Evolutionary conservation across 2,329 filamentous ascomycete species (phyloP), one percentile per base, ranked within the genome.

Genomic region (Cladosporium sp.): DNA sequence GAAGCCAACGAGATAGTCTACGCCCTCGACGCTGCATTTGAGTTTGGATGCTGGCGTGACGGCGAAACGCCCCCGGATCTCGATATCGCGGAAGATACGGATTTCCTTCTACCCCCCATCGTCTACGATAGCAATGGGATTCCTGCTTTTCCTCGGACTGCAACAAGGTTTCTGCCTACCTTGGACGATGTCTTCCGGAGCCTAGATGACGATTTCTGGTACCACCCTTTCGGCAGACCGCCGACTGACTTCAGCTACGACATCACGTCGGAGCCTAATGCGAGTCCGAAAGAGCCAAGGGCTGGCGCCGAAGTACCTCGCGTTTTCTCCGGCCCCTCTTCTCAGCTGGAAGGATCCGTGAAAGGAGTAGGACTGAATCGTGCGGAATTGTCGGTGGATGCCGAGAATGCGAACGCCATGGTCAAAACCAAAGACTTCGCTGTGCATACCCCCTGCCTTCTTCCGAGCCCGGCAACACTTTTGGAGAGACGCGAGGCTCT

Each of bases 271-370:
- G 22, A 28, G 22, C 22, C 22, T 28, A 28, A 28, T 28, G 46
- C 49, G 28, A 53, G 54, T 31, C 54, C 53, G 14, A 54, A 54
- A 13, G 37, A 50, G 16, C 51, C 54, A 4, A 50, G 54, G 14
- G 18, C 48, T 9, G 54, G 56, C 6, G 31, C 43, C 13, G 50
- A 49, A 16, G 53, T 60, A 13, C 60, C 60, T 16, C 59, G 62
- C 3, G 50, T 66, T 31, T 64, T 64, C 56, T 61, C 58, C 1
- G 58, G 56, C n/a, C 61, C 62, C 3, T 61, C 61, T 56, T 56
- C 40, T 18, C 58, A 61, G 42, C 56, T 63, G 9, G 58, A 63
- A 43, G 41, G 43, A 11, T 54, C 52, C 8, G 41, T 61, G n/a
- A 54, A 49, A 9, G 49, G 45, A 13, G 37, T 61, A n/a, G 31